A percentile compares a stretch with the other conserved stretches of the same genome.
These are phyloP conservation scores for Remersonia thermophila DNA, from an alignment of 2,329 filamentous ascomycete species.

Conservation along the genomic window DNA sequence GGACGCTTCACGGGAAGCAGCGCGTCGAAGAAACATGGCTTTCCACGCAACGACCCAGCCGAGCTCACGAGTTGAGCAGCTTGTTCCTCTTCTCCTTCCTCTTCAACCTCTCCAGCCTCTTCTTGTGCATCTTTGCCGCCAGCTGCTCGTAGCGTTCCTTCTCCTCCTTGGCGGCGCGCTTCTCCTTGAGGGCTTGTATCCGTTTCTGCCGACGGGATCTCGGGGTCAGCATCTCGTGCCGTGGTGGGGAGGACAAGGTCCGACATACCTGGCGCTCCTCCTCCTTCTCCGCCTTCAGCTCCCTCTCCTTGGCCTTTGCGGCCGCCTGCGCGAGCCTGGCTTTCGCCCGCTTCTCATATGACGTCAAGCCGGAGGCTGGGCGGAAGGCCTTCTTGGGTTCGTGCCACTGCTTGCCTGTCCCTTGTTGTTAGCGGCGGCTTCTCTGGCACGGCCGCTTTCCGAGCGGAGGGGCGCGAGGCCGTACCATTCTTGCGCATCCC, in stretches of 20 bases:
- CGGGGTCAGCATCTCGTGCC: constrained; percentile 1
- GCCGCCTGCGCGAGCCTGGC: constrained; percentile 57
- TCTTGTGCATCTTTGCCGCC: constrained; percentile 96
- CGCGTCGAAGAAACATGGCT: no score
- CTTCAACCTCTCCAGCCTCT: constrained; percentile 85
- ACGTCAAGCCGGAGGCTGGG: constrained; percentile 61
- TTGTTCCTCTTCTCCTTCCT: constrained; percentile 95
- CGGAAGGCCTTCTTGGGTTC: constrained; percentile 72
- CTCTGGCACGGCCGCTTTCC: no score
- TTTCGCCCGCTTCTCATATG: constrained; percentile 65
- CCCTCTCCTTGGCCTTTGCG: constrained; percentile 87
- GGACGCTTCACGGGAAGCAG: no score
- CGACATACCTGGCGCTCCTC: constrained; percentile 64
- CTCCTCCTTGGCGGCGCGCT: constrained; percentile 79
- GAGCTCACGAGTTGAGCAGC: constrained; percentile 51
- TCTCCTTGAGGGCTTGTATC: constrained; percentile 72
- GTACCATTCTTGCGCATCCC: constrained; percentile 79
- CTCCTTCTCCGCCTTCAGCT: constrained; percentile 93
- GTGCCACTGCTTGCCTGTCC: constrained; percentile 97
- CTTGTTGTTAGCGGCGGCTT: no score
- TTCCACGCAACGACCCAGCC: background rate
- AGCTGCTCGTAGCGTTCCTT: constrained; percentile 85
- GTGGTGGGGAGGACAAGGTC: no score
- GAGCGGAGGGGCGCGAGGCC: background rate
- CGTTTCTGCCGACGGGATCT: constrained; percentile 41